Conservation (phyloP, 1,284 basidiomycete genomes). For the Cryptococcus sp. region DNA sequence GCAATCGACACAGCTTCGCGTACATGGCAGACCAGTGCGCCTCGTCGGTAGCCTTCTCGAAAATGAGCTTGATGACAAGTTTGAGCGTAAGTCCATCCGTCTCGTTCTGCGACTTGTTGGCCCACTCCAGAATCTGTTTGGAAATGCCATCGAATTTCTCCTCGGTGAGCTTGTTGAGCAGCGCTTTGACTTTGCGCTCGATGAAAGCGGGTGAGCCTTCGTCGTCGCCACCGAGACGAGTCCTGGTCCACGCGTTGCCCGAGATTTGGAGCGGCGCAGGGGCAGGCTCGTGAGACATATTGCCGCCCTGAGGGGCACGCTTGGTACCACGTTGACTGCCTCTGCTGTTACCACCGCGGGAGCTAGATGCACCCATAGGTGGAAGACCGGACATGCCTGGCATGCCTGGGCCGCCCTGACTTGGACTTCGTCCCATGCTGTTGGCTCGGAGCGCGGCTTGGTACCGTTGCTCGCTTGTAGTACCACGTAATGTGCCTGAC, state of each 20-base stretch:
- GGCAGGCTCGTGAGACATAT: conserved; percentile 49
- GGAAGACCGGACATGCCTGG: conserved; percentile 29
- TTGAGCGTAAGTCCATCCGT: conserved; percentile 91
- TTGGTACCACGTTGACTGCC: conserved; percentile 47
- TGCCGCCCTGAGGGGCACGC: conserved; percentile 44
- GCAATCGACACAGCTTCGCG: conserved; percentile 87
- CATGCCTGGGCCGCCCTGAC: conserved; percentile 60
- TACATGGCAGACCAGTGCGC: conserved; percentile 97
- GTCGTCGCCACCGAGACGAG: conserved; percentile 54
- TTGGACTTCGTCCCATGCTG: conserved; percentile 70
- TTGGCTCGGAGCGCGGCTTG: conserved; percentile 34
- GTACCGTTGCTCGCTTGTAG: conserved; percentile 73
- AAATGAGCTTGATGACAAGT: conserved; percentile 92
- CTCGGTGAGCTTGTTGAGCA: conserved; percentile 96
- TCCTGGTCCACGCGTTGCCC: conserved; percentile 76
- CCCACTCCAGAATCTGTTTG: conserved; percentile 88
- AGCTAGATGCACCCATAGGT: conserved; percentile 28
- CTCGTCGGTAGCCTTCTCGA: conserved; percentile 96
- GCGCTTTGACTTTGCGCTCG: conserved; percentile 87
- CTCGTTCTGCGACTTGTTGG: conserved; percentile 90
- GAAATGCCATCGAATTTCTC: conserved; percentile 96
- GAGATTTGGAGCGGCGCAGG: conserved; percentile 74
- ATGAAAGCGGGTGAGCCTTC: conserved; percentile 76
- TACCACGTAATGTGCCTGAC: conserved; percentile 54
- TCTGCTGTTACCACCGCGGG: conserved; percentile 35